Base-by-base conservation (phyloP, 1,139 yeast species). In the Spencermartinsiella ligniputridi region DNA sequence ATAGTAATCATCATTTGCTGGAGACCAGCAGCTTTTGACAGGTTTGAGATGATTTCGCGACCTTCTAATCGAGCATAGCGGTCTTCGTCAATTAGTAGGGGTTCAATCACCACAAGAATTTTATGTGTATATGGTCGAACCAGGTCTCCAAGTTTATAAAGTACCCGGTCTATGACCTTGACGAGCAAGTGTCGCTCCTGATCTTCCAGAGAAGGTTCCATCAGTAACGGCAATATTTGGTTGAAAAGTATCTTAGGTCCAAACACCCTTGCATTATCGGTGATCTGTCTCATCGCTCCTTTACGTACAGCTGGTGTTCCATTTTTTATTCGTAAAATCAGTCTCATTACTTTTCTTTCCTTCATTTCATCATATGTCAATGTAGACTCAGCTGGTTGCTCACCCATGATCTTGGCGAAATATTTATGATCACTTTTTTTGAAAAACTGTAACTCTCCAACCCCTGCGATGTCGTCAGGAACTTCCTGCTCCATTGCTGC, bases 101-200 rank as follows among this genome's bases (percentile, higher is more conserved):
- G 97, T 35, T 89, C 79, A 1, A 86, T 75, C 1, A 88, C 95
- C 19, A 77, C 76, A 27, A 90, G 61, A 3, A 90, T 78, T 52
- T 82, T 78, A 50, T 79, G 84, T 0, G 95, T 80, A 56, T 72
- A 86, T 0, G 97, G 96, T 35, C 83, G 70, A 1, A 87, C 76
- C 42, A 73, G 61, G 37, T 76, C 83, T 37, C 81, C 88, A 16
- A 89, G 67, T 52, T 75, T 81, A 60, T 74, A 77, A 15, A 90
- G 62, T 0, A 87, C 71, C 35, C 96, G 70, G 30, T 84, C 89
- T 12, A 86, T 67, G 8, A 86, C 76, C 60, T 89, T 90, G 11
- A 88, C 85, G 46, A 90, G 68, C 13, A 87, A 63, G 64, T 89
- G 96, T 24, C 96, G 72, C 60, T 90, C 97, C 53, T 82, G 89